Base-by-base conservation (phyloP, 2,329 filamentous ascomycete species). In the Raffaelea albimanens region DNA sequence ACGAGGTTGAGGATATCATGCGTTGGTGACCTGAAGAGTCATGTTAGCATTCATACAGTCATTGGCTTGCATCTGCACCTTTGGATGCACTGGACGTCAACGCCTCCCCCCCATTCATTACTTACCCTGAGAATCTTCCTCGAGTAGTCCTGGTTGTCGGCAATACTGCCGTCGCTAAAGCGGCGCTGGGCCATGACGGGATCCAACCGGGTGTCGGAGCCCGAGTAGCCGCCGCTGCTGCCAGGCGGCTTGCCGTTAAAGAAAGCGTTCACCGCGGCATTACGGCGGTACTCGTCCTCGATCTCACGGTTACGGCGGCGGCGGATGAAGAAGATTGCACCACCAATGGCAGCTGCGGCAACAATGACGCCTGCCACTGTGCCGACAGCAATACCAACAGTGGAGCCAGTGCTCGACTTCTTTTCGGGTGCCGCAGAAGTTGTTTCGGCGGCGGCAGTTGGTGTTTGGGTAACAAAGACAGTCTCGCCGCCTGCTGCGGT, bases 101-200 rank as follows among this genome's bases (percentile, higher is more conserved):
- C n/a, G n/a, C 25, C 7, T 29, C 25, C 25, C 13, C 25, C 13
- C 13, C 25, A 13, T 29, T 13, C 25, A 29, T 29, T 4, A 70
- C 78, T 56, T 76, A 95, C 91, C 81, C 94, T 87, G 61, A 97
- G 78, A 67, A 97, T 96, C 69, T 87, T 85, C 69, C 91, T 82
- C 53, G 91, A 96, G 70, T 95, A 97, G 65, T 97, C 91, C 67
- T 95, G 82, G 67, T 96, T 94, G 65, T 97, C 91, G 45, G 90
- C 91, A 65, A 97, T 96, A 66, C 90, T 96, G 57, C 91, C 91
- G 60, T 93, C 87, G 67, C 91, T 96, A 70, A 91, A 78, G 66
- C 90, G 80, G 61, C 88, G 77, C 57, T 89, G 80, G 50, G 84
- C 83, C 76, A 94, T 83, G 54, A 89, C 82, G 8, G 89, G 88